Evolutionary conservation across 192 early-diverging fungal genomes (phyloP).

Genomic region (Mortierella alpina): DNA sequence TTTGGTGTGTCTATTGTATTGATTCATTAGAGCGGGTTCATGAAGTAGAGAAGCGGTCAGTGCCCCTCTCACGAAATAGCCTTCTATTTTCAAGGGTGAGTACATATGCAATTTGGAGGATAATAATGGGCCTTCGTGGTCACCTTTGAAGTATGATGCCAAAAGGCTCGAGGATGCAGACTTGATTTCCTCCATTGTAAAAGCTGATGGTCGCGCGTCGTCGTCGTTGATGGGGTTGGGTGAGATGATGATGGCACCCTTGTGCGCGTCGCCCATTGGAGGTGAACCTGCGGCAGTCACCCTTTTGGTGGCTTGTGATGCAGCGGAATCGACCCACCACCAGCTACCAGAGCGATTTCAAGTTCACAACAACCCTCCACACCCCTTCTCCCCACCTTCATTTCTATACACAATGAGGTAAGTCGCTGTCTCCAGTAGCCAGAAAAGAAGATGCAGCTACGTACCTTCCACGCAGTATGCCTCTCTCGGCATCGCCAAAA

Average conservation of each 20-base stretch:
- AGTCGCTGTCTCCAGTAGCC: not conserved
- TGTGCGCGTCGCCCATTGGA: not conserved
- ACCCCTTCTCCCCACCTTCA: not conserved
- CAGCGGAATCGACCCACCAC: too few species aligned
- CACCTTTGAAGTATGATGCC: constrained; percentile 44
- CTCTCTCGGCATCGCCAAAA: not conserved
- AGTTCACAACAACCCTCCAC: not conserved
- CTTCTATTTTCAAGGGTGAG: too few species aligned
- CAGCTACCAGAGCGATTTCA: too few species aligned
- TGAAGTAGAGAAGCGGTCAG: not conserved
- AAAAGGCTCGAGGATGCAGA: constrained; percentile 28
- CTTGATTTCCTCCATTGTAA: constrained; percentile 40
- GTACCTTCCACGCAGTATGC: not conserved
- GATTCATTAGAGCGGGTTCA: not conserved
- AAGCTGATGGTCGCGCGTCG: not conserved
- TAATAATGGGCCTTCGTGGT: not conserved
- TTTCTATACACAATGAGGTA: constrained; percentile 15
- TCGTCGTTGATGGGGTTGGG: constrained; percentile 7
- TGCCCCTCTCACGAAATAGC: too few species aligned
- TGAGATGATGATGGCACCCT: constrained; percentile 15
- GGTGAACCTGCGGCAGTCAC: not conserved
- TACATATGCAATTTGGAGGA: too few species aligned
- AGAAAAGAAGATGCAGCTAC: not conserved
- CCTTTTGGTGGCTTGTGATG: not conserved
- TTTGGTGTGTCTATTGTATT: constrained; percentile 70